A percentile compares a stretch with the other conserved stretches of the same genome.
phyloP scores from a whole-genome alignment of 2,329 filamentous ascomycete species.

The Raffaelea deltoideospora region DNA sequence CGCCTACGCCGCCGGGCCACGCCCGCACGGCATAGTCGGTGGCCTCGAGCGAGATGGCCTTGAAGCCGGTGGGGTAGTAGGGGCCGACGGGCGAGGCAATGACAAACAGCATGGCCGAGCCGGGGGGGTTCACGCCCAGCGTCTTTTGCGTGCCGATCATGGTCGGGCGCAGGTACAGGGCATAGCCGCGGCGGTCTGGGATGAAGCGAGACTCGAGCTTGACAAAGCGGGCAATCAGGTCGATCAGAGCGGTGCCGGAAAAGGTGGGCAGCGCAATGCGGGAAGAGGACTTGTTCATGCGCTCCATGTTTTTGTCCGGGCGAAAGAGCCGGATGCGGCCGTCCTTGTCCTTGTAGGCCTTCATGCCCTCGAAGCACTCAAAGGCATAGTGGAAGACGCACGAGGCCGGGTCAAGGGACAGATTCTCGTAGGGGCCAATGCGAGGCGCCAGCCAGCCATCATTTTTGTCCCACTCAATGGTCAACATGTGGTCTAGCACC shows the following conservation, averaged over 20 bases:
- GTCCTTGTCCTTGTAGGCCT: slow-evolving; percentile 82
- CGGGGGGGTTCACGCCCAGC: slow-evolving; percentile 81
- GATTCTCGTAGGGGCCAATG: slow-evolving; percentile 91
- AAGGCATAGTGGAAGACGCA: slow-evolving; percentile 99
- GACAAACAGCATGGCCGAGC: slow-evolving; percentile 80
- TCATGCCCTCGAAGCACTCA: slow-evolving; percentile 98
- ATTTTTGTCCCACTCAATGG: slow-evolving; percentile 77
- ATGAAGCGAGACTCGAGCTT: slow-evolving; percentile 82
- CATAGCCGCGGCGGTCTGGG: slow-evolving; percentile 74
- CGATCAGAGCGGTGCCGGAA: slow-evolving; percentile 55
- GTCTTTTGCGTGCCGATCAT: slow-evolving; percentile 96
- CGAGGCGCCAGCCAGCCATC: slow-evolving; percentile 71
- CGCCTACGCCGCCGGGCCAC: slow-evolving; percentile 93
- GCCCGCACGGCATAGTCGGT: slow-evolving; percentile 94
- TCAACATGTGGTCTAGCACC: slow-evolving; percentile 80
- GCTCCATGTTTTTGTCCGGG: slow-evolving; percentile 90
- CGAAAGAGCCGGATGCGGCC: slow-evolving; percentile 78
- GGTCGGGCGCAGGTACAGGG: slow-evolving; percentile 85
- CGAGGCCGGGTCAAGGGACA: slow-evolving; percentile 86
- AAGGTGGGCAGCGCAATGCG: slow-evolving; percentile 91
- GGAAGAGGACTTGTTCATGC: slow-evolving; percentile 79
- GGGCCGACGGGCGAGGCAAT: slow-evolving; percentile 94
- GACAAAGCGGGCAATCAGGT: slow-evolving; percentile 68
- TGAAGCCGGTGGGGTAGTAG: slow-evolving; percentile 98
- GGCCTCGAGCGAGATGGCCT: slow-evolving; percentile 87